Base-by-base conservation (phyloP, 345 rosid species). In the Trapa bicornis region DNA sequence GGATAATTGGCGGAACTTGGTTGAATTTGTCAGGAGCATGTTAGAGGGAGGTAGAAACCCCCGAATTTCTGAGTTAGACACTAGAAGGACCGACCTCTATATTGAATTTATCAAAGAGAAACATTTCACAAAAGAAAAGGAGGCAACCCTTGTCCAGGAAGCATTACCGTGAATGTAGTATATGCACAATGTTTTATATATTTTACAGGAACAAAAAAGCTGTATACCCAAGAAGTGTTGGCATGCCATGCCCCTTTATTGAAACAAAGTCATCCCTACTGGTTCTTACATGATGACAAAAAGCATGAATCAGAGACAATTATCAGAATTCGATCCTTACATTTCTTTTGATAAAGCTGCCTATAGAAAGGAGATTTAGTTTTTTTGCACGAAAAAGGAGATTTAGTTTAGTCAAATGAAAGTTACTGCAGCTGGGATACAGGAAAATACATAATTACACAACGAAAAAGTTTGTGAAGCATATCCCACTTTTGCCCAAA, bases 11-110 rank as follows among this genome's bases (percentile, higher is more conserved):
- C 78, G 84, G 70, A 74, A 87, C 72, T 52, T 89, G 22, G 97
- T 83, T 43, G 89, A 87, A 78, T 94, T 91, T 74, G 92, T 86
- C 66, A 85, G 74, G 74, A 81, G 78, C 84, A 91, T 91, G 96
- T 81, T 86, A 56, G 89, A 83, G 72, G 88, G 87, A 53, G 86
- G 96, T 37, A 76, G 82, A 68, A 82, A 6, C 36, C 35, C 74
- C 70, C 76, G 72, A 72, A 77, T 87, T 47, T 64, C 95, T 5
- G 84, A 83, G 60, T 69, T 72, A 38, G 92, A 86, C 84, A 65
- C 84, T 65, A 73, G 64, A 1, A 82, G 87, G 66, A 82, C 84
- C 41, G 65, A 84, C 72, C 83, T 91, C 73, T 86, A 81, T 70
- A 81, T 91, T 65, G 87, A 96, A 48, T 80, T 86, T 64, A 77